These are phyloP conservation scores for Pilatotrama ljubarskyi DNA, from an alignment of 768 basidiomycete genomes.

Conservation along the genomic window DNA sequence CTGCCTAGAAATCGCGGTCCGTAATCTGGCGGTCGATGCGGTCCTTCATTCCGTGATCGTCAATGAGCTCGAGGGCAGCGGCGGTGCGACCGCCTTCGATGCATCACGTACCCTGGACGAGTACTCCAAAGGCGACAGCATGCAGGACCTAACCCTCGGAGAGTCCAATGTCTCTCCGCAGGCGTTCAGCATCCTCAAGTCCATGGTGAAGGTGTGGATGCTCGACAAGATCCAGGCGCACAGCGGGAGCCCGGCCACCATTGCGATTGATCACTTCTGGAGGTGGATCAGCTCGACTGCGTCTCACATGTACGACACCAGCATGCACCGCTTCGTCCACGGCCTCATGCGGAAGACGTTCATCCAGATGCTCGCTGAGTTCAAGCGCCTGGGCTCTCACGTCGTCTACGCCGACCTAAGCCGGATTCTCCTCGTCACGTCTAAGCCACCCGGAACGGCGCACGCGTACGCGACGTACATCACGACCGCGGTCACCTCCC, in stretches of 20 bases:
- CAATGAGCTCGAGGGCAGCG: conserved; percentile 96
- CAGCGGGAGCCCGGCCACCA: conserved; percentile 61
- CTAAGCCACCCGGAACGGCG: conserved; percentile 94
- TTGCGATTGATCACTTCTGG: conserved; percentile 94
- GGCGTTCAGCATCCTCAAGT: conserved; percentile 81
- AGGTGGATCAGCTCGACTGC: conserved; percentile 89
- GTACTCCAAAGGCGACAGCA: conserved; percentile 69
- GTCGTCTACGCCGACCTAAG: conserved; percentile 95
- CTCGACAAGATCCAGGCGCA: conserved; percentile 78
- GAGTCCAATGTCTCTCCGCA: conserved; percentile 87
- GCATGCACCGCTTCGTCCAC: conserved; percentile 89
- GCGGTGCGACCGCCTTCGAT: conserved; percentile 92
- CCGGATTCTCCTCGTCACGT: conserved; percentile 85
- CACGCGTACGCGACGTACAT: conserved; percentile 96
- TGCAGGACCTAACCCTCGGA: conserved; percentile 77
- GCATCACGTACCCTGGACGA: conserved; percentile 91
- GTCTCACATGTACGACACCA: conserved; percentile 88
- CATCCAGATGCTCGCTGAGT: conserved; percentile 94
- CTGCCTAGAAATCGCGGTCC: conserved; percentile 84
- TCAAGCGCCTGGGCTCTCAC: conserved; percentile 90
- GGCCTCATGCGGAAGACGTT: conserved; percentile 98
- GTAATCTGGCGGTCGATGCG: conserved; percentile 92
- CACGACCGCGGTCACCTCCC: conserved; percentile 87
- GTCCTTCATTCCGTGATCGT: conserved; percentile 92
- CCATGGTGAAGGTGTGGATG: conserved; percentile 90